A percentile compares a stretch with the other conserved stretches of the same genome.
These are phyloP conservation scores for Parastagonospora avenae DNA, from an alignment of 2,329 filamentous ascomycete species.

Conservation along the genomic window DNA sequence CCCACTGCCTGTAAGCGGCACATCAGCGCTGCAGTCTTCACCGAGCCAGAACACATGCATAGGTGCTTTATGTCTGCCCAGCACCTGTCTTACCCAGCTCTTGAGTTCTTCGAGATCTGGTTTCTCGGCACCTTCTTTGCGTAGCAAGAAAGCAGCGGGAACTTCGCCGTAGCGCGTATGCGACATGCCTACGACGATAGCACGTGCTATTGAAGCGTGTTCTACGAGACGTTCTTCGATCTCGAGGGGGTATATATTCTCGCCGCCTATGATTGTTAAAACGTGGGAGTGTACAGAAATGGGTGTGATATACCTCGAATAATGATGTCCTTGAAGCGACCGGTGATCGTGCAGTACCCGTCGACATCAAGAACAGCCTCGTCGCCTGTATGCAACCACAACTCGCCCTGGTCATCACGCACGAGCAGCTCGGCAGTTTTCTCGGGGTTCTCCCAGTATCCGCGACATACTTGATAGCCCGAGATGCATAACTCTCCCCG, in stretches of 20 bases:
- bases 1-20: constrained; percentile 52
- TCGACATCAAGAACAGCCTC: constrained; percentile 47
- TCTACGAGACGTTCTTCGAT: constrained; percentile 74
- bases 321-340: constrained; percentile 79
- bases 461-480: constrained; percentile 74
- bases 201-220: constrained; percentile 66
- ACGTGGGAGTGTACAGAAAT: background rate
- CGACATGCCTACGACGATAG: constrained; percentile 72
- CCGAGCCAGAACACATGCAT: constrained; percentile 79
- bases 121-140: constrained; percentile 25
- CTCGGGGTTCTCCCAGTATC: constrained; percentile 69
- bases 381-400: constrained; percentile 49
- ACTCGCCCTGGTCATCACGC: constrained; percentile 64
- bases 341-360: constrained; percentile 73
- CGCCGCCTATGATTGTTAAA: constrained; percentile 35
- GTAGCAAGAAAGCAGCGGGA: constrained; percentile 66
- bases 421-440: constrained; percentile 76
- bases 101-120: constrained; percentile 42
- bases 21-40: constrained; percentile 43
- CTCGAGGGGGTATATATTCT: constrained; percentile 67
- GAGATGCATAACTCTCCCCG: constrained; percentile 78
- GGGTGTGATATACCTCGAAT: constrained; percentile 62
- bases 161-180: constrained; percentile 76
- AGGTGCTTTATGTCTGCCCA: constrained; percentile 60
- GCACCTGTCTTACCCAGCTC: constrained; percentile 44